Percentiles rank a stretch among this genome's conserved stretches.
phyloP scores from a whole-genome alignment of 345 rosid species.

The Populus deltoides region DNA sequence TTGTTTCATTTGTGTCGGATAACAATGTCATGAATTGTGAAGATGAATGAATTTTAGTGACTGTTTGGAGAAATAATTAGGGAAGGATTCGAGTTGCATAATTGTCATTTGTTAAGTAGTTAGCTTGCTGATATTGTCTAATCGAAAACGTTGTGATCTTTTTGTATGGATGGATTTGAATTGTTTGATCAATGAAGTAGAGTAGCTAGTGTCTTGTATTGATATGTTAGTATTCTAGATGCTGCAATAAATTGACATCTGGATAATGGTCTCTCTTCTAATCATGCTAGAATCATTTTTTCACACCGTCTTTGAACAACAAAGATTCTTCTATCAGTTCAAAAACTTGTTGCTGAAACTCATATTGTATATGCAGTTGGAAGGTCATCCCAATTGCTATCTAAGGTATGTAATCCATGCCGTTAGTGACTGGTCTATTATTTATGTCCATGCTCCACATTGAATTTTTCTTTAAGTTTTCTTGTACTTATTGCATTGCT shows the following conservation, averaged over 20 bases:
- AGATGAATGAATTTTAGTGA: no score
- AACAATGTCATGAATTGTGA: not conserved
- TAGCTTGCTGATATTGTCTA: no score
- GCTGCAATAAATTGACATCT: no score
- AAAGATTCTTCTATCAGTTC: not conserved
- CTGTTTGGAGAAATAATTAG: no score
- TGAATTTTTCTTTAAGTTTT: not conserved
- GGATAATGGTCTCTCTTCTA: not conserved
- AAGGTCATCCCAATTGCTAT: constrained; percentile 47
- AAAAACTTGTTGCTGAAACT: constrained; percentile 17
- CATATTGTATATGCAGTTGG: constrained; percentile 59
- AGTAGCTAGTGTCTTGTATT: no score
- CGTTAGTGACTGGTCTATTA: not conserved
- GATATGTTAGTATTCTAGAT: no score
- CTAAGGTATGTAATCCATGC: constrained; percentile 44
- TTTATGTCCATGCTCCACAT: constrained; percentile 4
- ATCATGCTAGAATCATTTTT: not conserved
- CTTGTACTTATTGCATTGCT: constrained; percentile 5
- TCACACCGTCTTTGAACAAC: not conserved
- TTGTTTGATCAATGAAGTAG: no score
- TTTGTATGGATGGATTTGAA: no score
- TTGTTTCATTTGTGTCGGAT: not conserved
- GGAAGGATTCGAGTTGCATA: no score
- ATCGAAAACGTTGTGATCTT: no score
- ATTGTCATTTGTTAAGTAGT: no score